Evolutionary conservation across 2,329 filamentous ascomycete genomes (phyloP), one percentile per base, ranked within the genome.

Genomic region (Zymoseptoria passerinii): DNA sequence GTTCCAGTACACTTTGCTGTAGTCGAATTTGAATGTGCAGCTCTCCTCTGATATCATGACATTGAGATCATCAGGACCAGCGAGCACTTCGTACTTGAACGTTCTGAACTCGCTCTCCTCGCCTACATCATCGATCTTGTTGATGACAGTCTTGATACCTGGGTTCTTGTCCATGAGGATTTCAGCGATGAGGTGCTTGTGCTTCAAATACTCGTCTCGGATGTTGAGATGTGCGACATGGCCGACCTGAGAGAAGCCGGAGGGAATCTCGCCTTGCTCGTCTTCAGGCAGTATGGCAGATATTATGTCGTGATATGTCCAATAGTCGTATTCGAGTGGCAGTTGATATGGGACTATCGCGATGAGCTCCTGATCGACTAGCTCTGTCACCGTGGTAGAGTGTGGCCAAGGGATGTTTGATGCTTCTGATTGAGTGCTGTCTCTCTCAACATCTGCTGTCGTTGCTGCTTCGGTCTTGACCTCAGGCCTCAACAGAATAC

Each of bases 1-100:
- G 75, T 99, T 99, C 92, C 92, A 99, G 79, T 99, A 99, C 3
- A 99, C 94, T 67, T 95, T 95, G 62, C 88, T 84, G 73, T 95
- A 99, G 77, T 99, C 89, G 73, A 99, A 97, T 57, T 81, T 80
- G 77, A 96, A 99, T n/a, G 81, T 78, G 76, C 94, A 97, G 61
- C 85, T 83, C 67, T 89, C 87, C 75, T 96, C 91, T 63, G 83
- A 84, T 55, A 94, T 82, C 62, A 89, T 83, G 56, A 99, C 94
- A 55, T 92, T 85, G 73, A 96, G 78, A 68, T 97, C 86, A 66
- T 90, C 84, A 0, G 84, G 82, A 0, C 94, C 94, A 1, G 85
- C 86, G 0, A 99, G 82, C 13, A 97, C 82, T 76, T 99, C 94
- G 76, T 96, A 97, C 29, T 82, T 81, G 74, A 99, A 97, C 0